A percentile compares a stretch with the other conserved stretches of the same genome.
phyloP scores from a whole-genome alignment of 140 eudicot species.

The Bidens hawaiensis region DNA sequence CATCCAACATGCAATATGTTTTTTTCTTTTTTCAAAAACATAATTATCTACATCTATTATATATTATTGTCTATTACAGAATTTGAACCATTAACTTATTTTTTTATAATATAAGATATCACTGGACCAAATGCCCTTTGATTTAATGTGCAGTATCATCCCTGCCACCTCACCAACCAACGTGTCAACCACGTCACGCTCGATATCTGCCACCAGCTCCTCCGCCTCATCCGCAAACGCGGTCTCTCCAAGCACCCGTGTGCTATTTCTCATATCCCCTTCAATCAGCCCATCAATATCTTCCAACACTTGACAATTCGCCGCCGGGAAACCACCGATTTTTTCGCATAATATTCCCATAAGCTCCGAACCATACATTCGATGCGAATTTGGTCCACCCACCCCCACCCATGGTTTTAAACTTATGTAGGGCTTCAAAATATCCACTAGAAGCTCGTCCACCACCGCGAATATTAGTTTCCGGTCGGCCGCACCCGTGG shows the following conservation, averaged over 20 bases:
- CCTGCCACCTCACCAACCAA: too few species aligned
- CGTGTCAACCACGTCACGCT: too few species aligned
- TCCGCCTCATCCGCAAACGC: constrained; percentile 63
- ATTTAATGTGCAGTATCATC: too few species aligned
- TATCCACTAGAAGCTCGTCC: constrained; percentile 56
- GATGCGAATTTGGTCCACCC: neutral
- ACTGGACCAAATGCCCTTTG: too few species aligned
- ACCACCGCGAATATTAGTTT: constrained; percentile 61
- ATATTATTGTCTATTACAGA: too few species aligned
- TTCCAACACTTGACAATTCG: constrained; percentile 61
- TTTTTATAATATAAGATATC: too few species aligned
- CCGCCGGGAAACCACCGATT: constrained; percentile 40
- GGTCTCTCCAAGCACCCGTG: neutral
- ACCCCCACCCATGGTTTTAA: constrained; percentile 33
- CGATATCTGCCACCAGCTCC: constrained; percentile 55
- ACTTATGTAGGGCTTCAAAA: constrained; percentile 42
- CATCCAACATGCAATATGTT: constrained; percentile 16
- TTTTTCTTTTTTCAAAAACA: too few species aligned
- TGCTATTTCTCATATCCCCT: constrained; percentile 31
- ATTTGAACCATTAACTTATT: too few species aligned
- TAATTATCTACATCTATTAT: too few species aligned
- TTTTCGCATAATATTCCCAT: constrained; percentile 24
- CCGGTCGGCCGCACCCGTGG: constrained; percentile 14
- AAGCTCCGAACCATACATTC: constrained; percentile 37
- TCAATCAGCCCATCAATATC: constrained; percentile 70